phyloP scores from a whole-genome alignment of 768 basidiomycete genomes.

The Sistotremastrum suecicum region DNA sequence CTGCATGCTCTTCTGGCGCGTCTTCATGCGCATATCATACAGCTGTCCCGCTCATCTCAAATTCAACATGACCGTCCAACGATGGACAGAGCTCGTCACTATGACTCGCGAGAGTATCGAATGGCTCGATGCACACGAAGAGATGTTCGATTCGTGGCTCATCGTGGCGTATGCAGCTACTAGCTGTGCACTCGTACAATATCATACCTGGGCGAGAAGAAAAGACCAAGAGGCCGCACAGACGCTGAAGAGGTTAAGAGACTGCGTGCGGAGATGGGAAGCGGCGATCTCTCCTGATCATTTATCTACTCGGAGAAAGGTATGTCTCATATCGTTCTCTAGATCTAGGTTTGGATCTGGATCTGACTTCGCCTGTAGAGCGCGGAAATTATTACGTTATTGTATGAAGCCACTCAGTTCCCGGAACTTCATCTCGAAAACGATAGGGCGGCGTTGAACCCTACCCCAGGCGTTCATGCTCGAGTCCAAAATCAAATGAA shows the following conservation, averaged over 20 bases:
- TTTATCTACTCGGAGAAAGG: conserved; percentile 88
- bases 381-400: conserved; percentile 79
- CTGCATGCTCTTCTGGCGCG: conserved; percentile 94
- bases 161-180: conserved; percentile 80
- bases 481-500: conserved; percentile 33
- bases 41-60: conserved; percentile 81
- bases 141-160: conserved; percentile 75
- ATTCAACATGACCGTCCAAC: conserved; percentile 66
- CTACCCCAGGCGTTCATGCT: conserved; percentile 57
- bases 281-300: conserved; percentile 78
- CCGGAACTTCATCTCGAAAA: conserved; percentile 28
- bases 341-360: conserved; percentile 1
- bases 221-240: conserved; percentile 61
- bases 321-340: conserved; percentile 18
- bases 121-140: conserved; percentile 77
- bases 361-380: conserved; percentile 35
- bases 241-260: conserved; percentile 66
- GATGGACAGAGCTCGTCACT: conserved; percentile 60
- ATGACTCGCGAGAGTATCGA: conserved; percentile 74
- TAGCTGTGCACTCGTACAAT: conserved; percentile 81
- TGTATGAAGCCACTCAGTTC: conserved; percentile 92
- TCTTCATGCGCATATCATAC: conserved; percentile 97
- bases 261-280: conserved; percentile 83
- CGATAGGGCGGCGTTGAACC: conserved; percentile 53
- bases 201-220: conserved; percentile 85